Evolutionary conservation across 176 grass and related monocot species (phyloP), one percentile per base, ranked within the genome.

Genomic region (Bonia amplexicaulis): DNA sequence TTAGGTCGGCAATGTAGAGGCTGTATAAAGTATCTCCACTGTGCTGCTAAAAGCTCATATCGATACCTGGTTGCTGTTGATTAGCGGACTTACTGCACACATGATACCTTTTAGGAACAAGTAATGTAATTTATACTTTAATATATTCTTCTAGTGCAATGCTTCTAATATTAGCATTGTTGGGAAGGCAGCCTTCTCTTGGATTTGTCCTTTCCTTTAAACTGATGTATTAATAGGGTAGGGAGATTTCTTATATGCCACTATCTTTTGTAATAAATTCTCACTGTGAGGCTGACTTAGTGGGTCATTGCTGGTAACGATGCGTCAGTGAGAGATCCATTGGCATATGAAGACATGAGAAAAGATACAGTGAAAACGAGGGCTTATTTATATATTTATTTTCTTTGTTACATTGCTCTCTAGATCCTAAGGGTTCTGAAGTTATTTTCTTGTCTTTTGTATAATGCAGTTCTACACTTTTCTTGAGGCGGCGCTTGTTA

Each of bases 401-500:
- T 41, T 20, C 26, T 71, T 71, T 82, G 17, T 80, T 72, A 42
- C 23, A 58, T 29, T 69, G 41, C 2, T 15, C 26, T 69, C 25
- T 33, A 8, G 15, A 60, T 45, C 65, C 25, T 60, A 55, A 66
- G 22, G 2, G 48, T 73, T 37, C 70, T 85, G n/a, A 62, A 60
- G 71, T 66, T 22, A 75, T 53, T 9, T 79, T 78, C 68, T 49
- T 80, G 41, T 52, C 45, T 74, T 66, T 76, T 57, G 26, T 86
- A 15, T 51, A 48, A 44, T 86, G 49, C 92, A 94, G 92, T 89
- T 94, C 58, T 94, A 94, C 64, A 94, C 92, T 71, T 89, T 94
- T 89, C 83, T 94, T 19, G 92, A 94, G 92, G 91, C 89, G 69
- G 60, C 79, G 59, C 89, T 94, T 86, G 92, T 94, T 74, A 94